Evolutionary conservation across 805 yeast species (phyloP).

Genomic region (Yamadazyma sp.): DNA sequence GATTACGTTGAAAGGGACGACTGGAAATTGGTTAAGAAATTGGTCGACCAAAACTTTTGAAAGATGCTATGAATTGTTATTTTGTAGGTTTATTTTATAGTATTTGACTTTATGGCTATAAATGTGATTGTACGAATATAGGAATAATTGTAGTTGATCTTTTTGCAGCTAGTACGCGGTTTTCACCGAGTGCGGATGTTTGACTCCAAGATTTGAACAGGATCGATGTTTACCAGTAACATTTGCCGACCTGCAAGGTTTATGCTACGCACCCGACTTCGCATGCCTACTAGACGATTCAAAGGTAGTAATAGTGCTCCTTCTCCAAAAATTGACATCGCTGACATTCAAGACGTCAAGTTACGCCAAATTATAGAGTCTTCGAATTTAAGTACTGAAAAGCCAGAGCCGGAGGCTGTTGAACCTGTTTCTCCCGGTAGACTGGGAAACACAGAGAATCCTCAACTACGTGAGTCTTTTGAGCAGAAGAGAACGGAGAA

Average conservation of each 20-base stretch:
- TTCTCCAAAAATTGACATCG: background rate
- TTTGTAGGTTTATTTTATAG: background rate
- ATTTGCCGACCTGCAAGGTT: background rate
- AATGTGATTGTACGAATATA: too few relatives aligned
- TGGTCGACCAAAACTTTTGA: conserved; percentile 53
- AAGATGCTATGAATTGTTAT: background rate
- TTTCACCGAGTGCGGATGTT: conserved; percentile 9
- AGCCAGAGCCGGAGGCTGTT: background rate
- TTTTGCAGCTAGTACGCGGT: conserved; percentile 7
- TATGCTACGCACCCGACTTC: too few relatives aligned
- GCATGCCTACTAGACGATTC: too few relatives aligned
- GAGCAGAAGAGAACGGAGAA: too few relatives aligned
- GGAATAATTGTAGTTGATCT: background rate
- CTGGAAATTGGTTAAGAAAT: conserved; percentile 54
- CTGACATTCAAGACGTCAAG: conserved; percentile 22
- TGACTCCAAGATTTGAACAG: background rate
- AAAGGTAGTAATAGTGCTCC: background rate
- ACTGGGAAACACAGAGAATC: too few relatives aligned
- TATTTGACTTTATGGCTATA: background rate
- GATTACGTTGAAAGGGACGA: conserved; percentile 64
- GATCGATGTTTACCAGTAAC: background rate
- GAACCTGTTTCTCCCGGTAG: background rate
- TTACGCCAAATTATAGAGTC: conserved; percentile 34
- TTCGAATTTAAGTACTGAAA: conserved; percentile 25
- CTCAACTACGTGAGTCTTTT: too few relatives aligned